These are phyloP conservation scores for Plasmopara halstedii DNA, from an alignment of 352 stramenopile genomes.

Conservation along the genomic window DNA sequence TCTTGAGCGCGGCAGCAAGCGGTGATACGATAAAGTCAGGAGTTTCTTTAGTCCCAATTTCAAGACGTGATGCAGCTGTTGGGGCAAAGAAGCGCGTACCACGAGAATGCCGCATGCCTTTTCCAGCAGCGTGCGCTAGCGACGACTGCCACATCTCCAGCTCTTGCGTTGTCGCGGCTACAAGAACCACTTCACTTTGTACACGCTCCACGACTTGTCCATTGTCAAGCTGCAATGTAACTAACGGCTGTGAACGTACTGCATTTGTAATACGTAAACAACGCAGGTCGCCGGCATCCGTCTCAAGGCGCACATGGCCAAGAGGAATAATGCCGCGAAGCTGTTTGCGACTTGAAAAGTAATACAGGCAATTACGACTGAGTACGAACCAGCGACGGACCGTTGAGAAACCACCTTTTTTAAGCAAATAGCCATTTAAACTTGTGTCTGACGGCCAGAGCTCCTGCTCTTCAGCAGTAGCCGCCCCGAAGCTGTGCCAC, in stretches of 20 bases:
- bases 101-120: conserved; percentile 71
- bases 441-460: conserved; percentile 85
- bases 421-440: conserved; percentile 78
- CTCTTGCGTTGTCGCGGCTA: conserved; percentile 56
- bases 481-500: conserved; percentile 79
- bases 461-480: conserved; percentile 80
- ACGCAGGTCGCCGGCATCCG: conserved; percentile 36
- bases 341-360: conserved; percentile 77
- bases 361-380: conserved; percentile 85
- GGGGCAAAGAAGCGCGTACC: conserved; percentile 82
- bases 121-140: conserved; percentile 67
- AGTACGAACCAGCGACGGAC: conserved; percentile 84
- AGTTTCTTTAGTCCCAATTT: conserved; percentile 73
- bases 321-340: conserved; percentile 82
- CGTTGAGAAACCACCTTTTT: conserved; percentile 75
- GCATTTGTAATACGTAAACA: conserved; percentile 74
- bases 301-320: conserved; percentile 64
- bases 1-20: conserved; percentile 64
- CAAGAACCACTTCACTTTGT: conserved; percentile 70
- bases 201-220: conserved; percentile 73
- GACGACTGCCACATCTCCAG: conserved; percentile 88
- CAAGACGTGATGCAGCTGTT: conserved; percentile 65
- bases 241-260: conserved; percentile 42
- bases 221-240: conserved; percentile 77
- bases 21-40: conserved; percentile 71